These are phyloP conservation scores for Coemansia sp. DNA, from an alignment of 192 early-diverging fungal genomes.

Conservation along the genomic window DNA sequence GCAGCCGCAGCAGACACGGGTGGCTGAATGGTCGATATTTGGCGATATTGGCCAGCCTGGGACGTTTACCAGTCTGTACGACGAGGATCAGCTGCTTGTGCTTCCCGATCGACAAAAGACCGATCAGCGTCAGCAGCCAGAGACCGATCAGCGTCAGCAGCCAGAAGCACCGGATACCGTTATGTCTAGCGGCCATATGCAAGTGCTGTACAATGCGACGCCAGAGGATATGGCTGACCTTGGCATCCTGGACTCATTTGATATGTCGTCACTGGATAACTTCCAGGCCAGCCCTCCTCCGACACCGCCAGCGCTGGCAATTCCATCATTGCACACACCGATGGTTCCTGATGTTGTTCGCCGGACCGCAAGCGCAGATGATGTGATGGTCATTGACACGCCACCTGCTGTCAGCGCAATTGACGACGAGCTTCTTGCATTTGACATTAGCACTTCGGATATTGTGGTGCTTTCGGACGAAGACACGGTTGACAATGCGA, in stretches of 20 bases:
- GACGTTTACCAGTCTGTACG: constrained; percentile 41
- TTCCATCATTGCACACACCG: constrained; percentile 3
- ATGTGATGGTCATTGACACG: constrained; percentile 1
- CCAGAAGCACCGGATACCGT: neutral
- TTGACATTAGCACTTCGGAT: constrained; percentile 30
- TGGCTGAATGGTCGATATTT: constrained; percentile 17
- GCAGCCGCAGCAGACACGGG: neutral
- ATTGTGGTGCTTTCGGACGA: constrained; percentile 34
- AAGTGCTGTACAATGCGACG: neutral
- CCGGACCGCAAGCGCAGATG: neutral
- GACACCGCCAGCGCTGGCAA: constrained; percentile 13
- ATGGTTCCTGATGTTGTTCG: neutral
- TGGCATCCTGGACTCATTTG: constrained; percentile 14
- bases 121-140: neutral
- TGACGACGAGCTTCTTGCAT: constrained; percentile 19
- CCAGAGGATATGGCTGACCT: constrained; percentile 6
- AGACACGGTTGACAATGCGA: constrained; percentile 4
- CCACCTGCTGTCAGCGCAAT: neutral
- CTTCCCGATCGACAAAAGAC: neutral
- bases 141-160: neutral
- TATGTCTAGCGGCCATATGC: neutral
- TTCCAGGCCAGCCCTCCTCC: constrained; percentile 27
- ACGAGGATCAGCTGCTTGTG: constrained; percentile 12
- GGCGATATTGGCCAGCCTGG: constrained; percentile 45
- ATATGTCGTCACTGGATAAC: constrained; percentile 16